These are phyloP conservation scores for Candolleomyces aberdarensis DNA, from an alignment of 768 basidiomycete genomes.

Conservation along the genomic window DNA sequence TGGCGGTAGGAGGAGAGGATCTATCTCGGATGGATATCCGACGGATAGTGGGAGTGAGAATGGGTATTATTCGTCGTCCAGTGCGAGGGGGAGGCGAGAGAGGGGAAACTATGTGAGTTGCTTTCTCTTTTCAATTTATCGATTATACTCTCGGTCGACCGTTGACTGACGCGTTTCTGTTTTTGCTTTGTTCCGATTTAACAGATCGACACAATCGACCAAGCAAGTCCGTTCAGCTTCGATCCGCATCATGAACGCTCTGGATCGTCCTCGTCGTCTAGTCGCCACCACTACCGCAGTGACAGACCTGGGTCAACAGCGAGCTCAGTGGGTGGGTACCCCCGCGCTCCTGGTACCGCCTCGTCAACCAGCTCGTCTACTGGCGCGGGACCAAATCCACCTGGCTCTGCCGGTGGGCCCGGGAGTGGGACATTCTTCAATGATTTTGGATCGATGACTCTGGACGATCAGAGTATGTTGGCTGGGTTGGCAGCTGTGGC, in stretches of 20 bases:
- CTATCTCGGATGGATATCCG: not conserved
- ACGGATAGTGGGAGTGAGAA: constrained; percentile 5
- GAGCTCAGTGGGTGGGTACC: not conserved
- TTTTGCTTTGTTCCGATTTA: not conserved
- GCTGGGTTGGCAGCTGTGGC: constrained; percentile 47
- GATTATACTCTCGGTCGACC: not conserved
- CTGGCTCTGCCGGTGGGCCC: not conserved
- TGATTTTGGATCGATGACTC: constrained; percentile 72
- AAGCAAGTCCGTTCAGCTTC: not conserved
- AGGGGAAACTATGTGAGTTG: not conserved
- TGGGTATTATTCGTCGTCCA: not conserved
- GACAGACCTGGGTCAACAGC: not conserved
- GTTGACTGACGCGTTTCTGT: not conserved
- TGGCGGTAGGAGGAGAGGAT: not conserved
- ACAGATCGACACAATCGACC: not conserved
- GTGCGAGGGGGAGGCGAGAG: not conserved
- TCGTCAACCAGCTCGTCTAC: not conserved
- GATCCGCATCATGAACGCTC: not conserved
- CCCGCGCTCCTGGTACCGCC: not conserved
- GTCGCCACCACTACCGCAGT: not conserved
- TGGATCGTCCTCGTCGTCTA: not conserved
- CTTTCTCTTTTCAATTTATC: not conserved
- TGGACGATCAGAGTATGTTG: constrained; percentile 70
- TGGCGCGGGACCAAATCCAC: not conserved
- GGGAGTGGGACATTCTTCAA: constrained; percentile 34